phyloP scores from a whole-genome alignment of 768 basidiomycete species.

The Rickenella mellea region DNA sequence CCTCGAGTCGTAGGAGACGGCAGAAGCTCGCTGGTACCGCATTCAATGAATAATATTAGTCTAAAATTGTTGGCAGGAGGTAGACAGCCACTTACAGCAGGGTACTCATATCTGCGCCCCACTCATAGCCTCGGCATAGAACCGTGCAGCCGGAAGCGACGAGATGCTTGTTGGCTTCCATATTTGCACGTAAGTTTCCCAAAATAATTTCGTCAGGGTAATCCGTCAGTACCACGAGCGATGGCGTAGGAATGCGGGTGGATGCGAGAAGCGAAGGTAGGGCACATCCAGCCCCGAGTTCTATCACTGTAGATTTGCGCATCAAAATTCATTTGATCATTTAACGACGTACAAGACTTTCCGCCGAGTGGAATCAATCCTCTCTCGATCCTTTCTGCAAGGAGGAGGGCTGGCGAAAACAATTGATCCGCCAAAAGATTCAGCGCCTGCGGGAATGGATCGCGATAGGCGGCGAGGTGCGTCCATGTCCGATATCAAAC shows the following conservation, averaged over 20 bases:
- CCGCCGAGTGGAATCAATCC: conserved; percentile 31
- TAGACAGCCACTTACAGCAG: conserved; percentile 34
- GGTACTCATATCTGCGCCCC: conserved; percentile 42
- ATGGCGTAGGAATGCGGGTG: conserved; percentile 32
- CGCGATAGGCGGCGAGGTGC: too few relatives aligned
- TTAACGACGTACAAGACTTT: conserved; percentile 27
- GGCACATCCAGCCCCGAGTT: conserved; percentile 62
- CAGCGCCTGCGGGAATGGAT: conserved; percentile 38
- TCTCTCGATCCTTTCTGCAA: conserved; percentile 58
- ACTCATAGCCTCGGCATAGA: conserved; percentile 45
- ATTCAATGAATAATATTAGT: background rate
- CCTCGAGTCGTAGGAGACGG: background rate
- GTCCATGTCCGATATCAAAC: too few relatives aligned
- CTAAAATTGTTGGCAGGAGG: background rate
- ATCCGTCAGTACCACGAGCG: conserved; percentile 54
- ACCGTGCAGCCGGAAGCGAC: conserved; percentile 33
- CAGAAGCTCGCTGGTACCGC: background rate
- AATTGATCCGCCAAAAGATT: conserved; percentile 66
- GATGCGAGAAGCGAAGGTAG: conserved; percentile 56
- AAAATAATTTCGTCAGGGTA: conserved; percentile 59
- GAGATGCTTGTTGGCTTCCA: conserved; percentile 34
- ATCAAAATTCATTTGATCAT: background rate
- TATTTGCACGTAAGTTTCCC: conserved; percentile 44
- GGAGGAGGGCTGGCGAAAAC: conserved; percentile 58
- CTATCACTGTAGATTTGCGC: conserved; percentile 37